Base-by-base conservation (phyloP, 257 asterid species). In the Solanum lycopersicoides region DNA sequence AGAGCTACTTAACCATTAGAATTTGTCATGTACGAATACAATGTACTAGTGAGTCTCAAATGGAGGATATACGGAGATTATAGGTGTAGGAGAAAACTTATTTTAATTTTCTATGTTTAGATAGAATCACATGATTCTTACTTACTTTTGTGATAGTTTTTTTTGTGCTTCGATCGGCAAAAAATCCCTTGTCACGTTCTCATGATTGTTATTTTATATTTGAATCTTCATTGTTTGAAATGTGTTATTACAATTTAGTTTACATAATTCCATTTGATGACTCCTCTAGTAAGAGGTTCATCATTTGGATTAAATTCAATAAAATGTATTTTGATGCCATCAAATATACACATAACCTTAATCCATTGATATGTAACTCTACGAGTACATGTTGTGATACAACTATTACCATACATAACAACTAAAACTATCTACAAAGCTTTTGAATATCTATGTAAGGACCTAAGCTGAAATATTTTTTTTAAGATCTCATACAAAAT, bases 241-340 rank as follows among this genome's bases (percentile, higher is more conserved):
- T 12, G 18, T 66, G 12, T 56, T 35, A 10, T 86, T 39, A 34
- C 65, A 30, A 6, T 87, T 32, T 85, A 92, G 87, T 92, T 93
- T 25, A 94, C 93, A 74, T 28, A 68, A 28, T 68, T 28, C 10
- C 39, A 15, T 87, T 71, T 45, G 47, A 94, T 88, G 72, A 93
- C 98, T 59, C 98, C 96, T 32, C 20, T 66, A 12, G 73, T 66
- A 25, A 25, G 21, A 68, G 74, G 13, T 28, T 95, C 95, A 15
- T 93, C 93, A 74, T 94, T 94, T 7, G 96, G 95, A 34, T 91
- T 34, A 89, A 92, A 94, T 20, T 93, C 91, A 4, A 66, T 66
- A 65, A 12, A n/a, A 13, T 68, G 74, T 68, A 68, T 28, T 37
- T 68, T 68, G 75, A 30, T 68, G 20, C 21, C 75, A 3, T 68